Base-by-base conservation (phyloP, 176 grass and related monocot species). In the Avena sativa region DNA sequence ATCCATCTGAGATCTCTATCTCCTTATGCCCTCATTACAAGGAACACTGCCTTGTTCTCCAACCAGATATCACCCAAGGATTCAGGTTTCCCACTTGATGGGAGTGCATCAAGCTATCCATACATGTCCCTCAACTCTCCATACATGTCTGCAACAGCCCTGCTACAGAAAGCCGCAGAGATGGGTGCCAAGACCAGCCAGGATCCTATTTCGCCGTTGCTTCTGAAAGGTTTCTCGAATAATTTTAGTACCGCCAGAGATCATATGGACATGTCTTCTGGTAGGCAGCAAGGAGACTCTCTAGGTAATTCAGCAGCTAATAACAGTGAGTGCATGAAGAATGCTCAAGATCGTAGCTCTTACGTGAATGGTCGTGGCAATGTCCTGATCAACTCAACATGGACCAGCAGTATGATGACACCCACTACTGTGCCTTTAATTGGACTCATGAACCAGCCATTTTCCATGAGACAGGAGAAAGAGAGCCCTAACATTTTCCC, bases 81-180 rank as follows among this genome's bases (percentile, higher is more conserved):
- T 71, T 30, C 86, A 62, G 75, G 86, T 0, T 83, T 93, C 49
- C 89, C 79, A 78, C 88, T 91, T 36, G 79, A 90, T 76, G 92
- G 79, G 50, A 86, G 83, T 20, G 86, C 74, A 47, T 86, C 83
- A 15, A 76, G 81, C 40, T 87, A 64, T 25, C 85, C 85, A 50
- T 90, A 87, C 47, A 88, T 93, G 88, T 44, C 91, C 62, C 90
- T 93, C 81, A 82, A 77, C 75, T 91, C 92, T 38, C 79, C 89
- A 53, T 88, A 88, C 71, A 90, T 88, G 92, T 93, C 92, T 8
- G 92, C 92, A 56, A 93, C 92, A 55, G 92, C 92, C 71, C 83
- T 93, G 26, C 86, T 93, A 53, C 92, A 93, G 88, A 93, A 93
- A 86, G 92, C 92, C 62, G 74, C 89, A 8, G 92, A 91, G 83